Evolutionary conservation across 345 rosid genomes (phyloP), one percentile per base, ranked within the genome.

Genomic region (Bretschneidera sinensis): DNA sequence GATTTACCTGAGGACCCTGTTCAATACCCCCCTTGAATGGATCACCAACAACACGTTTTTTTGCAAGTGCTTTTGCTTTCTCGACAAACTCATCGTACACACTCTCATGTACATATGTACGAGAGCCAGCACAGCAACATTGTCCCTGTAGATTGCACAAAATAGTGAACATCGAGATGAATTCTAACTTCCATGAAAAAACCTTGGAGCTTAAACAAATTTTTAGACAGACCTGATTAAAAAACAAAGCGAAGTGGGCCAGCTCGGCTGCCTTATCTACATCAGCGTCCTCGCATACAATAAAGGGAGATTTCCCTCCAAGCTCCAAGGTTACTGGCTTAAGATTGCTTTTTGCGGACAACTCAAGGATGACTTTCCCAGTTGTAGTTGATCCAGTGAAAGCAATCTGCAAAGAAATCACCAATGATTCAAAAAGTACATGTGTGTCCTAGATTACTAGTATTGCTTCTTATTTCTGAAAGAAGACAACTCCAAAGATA

Each of bases 251-350:
- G 34, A 59, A 65, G 69, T 92, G 97, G 21, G 98, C 94, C 2
- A 75, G 55, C 76, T 92, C 96, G 43, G 81, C 98, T 2, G 98
- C 98, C 60, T 84, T 65, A 63, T 92, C 97, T 0, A 92, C 79
- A 71, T 92, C 89, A 61, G 98, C 94, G 81, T 92, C 98, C 75
- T 87, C 87, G 50, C 98, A 92, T 35, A 89, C 83, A 60, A 92
- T 87, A 68, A 92, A 92, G 23, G 98, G 94, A 17, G 98, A 92
- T 83, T 92, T 92, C 57, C 98, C 98, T 67, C 98, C 98, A 24
- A 92, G 97, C 77, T 92, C 98, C 73, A 92, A 76, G 58, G 96
- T 89, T 60, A 85, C 97, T 13, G 97, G 57, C 81, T 92, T 92
- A 61, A 92, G 94, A 74, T 92, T 92, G 79, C 91, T 89, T 68